These are phyloP conservation scores for Ogataea trehaloabstinens DNA, from an alignment of 805 yeast species.

Conservation along the genomic window DNA sequence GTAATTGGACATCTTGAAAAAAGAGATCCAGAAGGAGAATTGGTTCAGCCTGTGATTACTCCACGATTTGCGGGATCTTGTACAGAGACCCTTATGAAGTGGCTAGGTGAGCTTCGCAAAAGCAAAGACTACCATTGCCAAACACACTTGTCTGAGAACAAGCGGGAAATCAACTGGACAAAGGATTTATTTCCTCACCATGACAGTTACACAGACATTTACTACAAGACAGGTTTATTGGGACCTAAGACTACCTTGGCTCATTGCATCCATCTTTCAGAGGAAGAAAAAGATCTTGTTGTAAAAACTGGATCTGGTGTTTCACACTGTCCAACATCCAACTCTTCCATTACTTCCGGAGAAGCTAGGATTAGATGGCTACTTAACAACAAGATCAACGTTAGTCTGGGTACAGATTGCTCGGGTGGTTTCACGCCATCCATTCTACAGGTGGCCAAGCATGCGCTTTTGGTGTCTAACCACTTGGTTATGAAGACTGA, in stretches of 20 bases:
- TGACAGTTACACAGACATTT: slow-evolving; percentile 71
- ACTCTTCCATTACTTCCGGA: slow-evolving; percentile 85
- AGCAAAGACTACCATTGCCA: slow-evolving; percentile 64
- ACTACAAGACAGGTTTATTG: slow-evolving; percentile 60
- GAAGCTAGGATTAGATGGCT: slow-evolving; percentile 79
- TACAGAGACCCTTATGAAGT: slow-evolving; percentile 54
- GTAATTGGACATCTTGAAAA: slow-evolving; percentile 56
- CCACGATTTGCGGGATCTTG: slow-evolving; percentile 96
- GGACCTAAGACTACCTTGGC: slow-evolving; percentile 74
- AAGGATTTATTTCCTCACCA: slow-evolving; percentile 67
- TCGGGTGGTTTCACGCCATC: slow-evolving; percentile 76
- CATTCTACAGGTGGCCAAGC: slow-evolving; percentile 62
- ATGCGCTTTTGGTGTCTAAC: slow-evolving; percentile 69
- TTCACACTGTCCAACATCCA: slow-evolving; percentile 92
- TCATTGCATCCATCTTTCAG: slow-evolving; percentile 78
- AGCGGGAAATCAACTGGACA: slow-evolving; percentile 73
- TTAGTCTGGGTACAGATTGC: slow-evolving; percentile 78
- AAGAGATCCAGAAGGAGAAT: slow-evolving; percentile 51
- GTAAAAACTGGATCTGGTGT: slow-evolving; percentile 61
- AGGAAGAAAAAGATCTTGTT: slow-evolving; percentile 61
- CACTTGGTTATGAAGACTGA: slow-evolving; percentile 60
- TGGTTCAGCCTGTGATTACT: slow-evolving; percentile 74
- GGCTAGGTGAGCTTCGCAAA: slow-evolving; percentile 60
- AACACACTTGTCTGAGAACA: slow-evolving; percentile 88
- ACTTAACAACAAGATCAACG: slow-evolving; percentile 63